A percentile compares a stretch with the other conserved stretches of the same genome.
Evolutionary conservation across 306 rosid species (phyloP).

Genomic region (Glycine latifolia): DNA sequence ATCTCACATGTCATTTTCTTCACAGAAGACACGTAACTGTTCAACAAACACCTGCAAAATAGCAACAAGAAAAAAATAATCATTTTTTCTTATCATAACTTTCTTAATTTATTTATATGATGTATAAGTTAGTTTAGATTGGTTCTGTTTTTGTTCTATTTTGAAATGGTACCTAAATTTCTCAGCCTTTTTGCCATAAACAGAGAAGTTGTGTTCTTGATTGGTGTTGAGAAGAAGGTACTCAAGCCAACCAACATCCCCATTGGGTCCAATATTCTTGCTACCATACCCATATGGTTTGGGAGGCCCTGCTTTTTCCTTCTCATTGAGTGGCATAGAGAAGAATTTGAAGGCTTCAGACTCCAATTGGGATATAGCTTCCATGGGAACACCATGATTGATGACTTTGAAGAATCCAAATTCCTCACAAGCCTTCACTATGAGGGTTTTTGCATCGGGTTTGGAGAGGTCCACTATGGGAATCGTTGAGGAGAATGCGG

Average conservation of each 20-base stretch:
- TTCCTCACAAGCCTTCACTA: conserved; percentile 90
- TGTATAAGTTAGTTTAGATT: neutral
- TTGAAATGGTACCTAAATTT: conserved; percentile 62
- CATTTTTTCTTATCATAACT: neutral
- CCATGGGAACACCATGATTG: conserved; percentile 86
- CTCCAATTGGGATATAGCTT: conserved; percentile 73
- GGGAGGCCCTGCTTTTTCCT: conserved; percentile 74
- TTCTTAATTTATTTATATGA: too few species aligned
- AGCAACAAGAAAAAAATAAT: neutral
- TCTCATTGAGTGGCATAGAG: conserved; percentile 73
- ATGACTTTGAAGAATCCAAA: conserved; percentile 90
- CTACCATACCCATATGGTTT: conserved; percentile 85
- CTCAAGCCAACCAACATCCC: conserved; percentile 96
- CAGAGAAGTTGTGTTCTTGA: conserved; percentile 54
- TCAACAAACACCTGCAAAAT: conserved; percentile 62
- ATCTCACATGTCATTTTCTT: conserved; percentile 81
- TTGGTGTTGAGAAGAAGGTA: conserved; percentile 77
- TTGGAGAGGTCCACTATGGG: conserved; percentile 88
- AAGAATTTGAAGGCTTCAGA: conserved; percentile 77
- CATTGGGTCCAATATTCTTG: conserved; percentile 70
- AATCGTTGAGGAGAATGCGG: conserved; percentile 58
- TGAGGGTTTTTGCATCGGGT: conserved; percentile 70
- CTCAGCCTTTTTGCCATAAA: conserved; percentile 55
- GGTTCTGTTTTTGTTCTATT: neutral
- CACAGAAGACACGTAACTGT: conserved; percentile 65